A percentile compares a stretch with the other conserved stretches of the same genome.
Conservation (phyloP, 768 basidiomycete genomes). For the Nevesoporus exiguus region DNA sequence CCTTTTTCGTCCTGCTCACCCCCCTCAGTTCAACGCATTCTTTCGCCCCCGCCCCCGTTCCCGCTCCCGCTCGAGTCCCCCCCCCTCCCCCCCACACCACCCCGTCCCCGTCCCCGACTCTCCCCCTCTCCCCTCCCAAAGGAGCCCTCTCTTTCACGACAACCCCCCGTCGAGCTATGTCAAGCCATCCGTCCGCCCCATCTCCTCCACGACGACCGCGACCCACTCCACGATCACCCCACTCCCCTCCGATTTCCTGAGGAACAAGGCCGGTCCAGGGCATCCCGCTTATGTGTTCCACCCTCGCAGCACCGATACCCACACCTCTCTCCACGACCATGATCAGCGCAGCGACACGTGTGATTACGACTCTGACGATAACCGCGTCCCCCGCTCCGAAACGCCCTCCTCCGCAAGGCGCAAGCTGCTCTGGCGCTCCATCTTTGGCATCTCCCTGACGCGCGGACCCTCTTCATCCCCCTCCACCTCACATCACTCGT, state of each 20-base stretch:
- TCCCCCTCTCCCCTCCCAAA: neutral
- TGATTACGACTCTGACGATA: slow-evolving; percentile 21
- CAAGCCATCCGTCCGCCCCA: slow-evolving; percentile 52
- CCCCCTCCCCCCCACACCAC: slow-evolving; percentile 1
- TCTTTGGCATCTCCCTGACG: slow-evolving; percentile 30
- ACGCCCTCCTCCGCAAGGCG: slow-evolving; percentile 27
- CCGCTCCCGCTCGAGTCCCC: slow-evolving; percentile 34
- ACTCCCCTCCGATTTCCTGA: slow-evolving; percentile 42
- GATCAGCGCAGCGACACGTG: slow-evolving; percentile 7
- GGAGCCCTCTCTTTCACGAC: neutral
- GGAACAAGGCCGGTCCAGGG: slow-evolving; percentile 19
- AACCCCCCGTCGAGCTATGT: slow-evolving; percentile 15
- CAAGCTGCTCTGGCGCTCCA: slow-evolving; percentile 21
- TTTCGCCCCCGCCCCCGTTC: slow-evolving; percentile 53
- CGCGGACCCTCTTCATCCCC: slow-evolving; percentile 22
- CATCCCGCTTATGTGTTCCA: slow-evolving; percentile 17
- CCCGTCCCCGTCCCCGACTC: neutral
- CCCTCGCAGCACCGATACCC: slow-evolving; percentile 13
- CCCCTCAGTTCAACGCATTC: slow-evolving; percentile 56
- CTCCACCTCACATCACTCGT: slow-evolving; percentile 10
- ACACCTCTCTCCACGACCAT: slow-evolving; percentile 9
- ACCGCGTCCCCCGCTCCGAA: slow-evolving; percentile 23
- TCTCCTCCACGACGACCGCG: slow-evolving; percentile 62
- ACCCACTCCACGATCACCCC: slow-evolving; percentile 62
- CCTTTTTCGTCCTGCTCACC: too few relatives aligned